Evolutionary conservation across 2,329 filamentous ascomycete species (phyloP), one percentile per base, ranked within the genome.

Genomic region (Cucurbitaria berberidis): DNA sequence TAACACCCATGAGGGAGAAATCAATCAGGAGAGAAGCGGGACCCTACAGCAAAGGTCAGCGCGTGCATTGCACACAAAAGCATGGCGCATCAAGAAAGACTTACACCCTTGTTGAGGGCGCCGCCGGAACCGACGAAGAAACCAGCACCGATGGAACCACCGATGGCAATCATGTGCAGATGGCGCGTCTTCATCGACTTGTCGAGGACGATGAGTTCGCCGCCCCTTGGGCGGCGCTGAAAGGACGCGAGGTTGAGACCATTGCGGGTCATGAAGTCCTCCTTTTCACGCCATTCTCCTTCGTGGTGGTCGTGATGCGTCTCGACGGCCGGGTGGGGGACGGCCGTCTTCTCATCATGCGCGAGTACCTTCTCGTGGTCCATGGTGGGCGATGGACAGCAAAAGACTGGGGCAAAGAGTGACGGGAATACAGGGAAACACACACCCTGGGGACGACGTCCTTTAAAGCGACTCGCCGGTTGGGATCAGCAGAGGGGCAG

Each of bases 101-200:
- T 69, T 74, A 79, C 81, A 74, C 83, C 84, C 51, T 74, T 78
- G 57, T 66, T 66, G n/a, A 86, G 73, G 41, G 84, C 83, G 60
- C 74, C 68, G 61, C 84, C 84, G 30, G 83, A 84, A 63, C 84
- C 83, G 66, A 86, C 84, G 70, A 86, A 86, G 77, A 86, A 84
- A 76, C 84, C 84, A 68, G 84, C 84, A 70, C 84, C 84, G 50
- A 86, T 86, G 27, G 83, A 84, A 53, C 83, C 84, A 66, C 83
- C 83, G 36, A 86, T 84, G 64, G 83, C 82, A 72, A 86, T 86
- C 83, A 86, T 85, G 74, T 86, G 81, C 61, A 86, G 73, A 72
- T 86, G 84, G 59, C 84, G 81, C 45, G 77, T 76, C 76, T 83
- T 82, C 77, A 86, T 82, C 62, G 70, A 72, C 63, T 68, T 72